Conservation (phyloP, 768 basidiomycete genomes). For the Lactifluus pinguis region DNA sequence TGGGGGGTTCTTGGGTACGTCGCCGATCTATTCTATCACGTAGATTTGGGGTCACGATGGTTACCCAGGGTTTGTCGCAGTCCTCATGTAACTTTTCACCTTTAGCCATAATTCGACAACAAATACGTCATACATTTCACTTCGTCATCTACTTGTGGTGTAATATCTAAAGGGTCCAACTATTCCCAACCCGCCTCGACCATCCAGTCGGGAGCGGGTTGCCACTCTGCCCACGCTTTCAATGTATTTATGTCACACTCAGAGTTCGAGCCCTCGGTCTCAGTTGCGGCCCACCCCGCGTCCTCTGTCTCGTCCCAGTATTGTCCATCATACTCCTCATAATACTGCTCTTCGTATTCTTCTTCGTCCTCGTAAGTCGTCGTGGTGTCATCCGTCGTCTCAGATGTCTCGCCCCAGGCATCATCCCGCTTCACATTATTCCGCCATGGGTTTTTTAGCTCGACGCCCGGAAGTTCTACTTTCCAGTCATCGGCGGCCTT, state of each 20-base stretch:
- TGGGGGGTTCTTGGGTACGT: not conserved
- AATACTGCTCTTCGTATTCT: not conserved
- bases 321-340: not conserved
- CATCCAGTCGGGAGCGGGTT: not conserved
- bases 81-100: not conserved
- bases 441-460: slow-evolving; percentile 13
- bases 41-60: not conserved
- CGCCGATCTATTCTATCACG: not conserved
- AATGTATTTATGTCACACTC: not conserved
- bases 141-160: not conserved
- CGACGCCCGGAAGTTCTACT: slow-evolving; percentile 22
- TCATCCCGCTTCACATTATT: slow-evolving; percentile 1
- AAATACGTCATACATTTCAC: not conserved
- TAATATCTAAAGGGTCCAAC: no score
- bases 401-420: slow-evolving; percentile 6
- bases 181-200: not conserved
- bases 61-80: not conserved
- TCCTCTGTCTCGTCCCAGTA: not conserved
- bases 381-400: not conserved
- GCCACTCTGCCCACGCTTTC: slow-evolving; percentile 10
- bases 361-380: not conserved
- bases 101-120: not conserved
- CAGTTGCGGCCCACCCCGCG: not conserved
- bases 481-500: slow-evolving; percentile 19
- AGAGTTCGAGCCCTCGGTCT: not conserved